Base-by-base conservation (phyloP, 2,329 filamentous ascomycete genomes). In the Septoria petroselini region DNA sequence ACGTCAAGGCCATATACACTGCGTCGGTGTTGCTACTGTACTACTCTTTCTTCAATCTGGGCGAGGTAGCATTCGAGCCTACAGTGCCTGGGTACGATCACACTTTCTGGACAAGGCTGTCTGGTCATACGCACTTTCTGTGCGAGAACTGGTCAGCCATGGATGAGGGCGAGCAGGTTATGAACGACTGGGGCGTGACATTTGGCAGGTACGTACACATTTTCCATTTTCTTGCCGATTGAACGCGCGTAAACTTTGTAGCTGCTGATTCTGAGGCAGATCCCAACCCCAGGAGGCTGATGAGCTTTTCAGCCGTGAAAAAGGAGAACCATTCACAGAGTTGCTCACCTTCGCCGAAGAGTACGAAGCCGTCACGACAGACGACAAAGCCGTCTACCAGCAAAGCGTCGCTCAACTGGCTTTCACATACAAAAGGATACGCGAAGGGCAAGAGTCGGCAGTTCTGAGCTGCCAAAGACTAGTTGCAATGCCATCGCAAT, bases 401-500 rank as follows among this genome's bases (percentile, higher is more conserved):
- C 44, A 58, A 31, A 48, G 53, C 14, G 40, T 62, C 15, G 56
- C 49, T 33, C 62, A 61, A 25, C 47, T 62, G 5, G 60, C 61
- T 3, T 33, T 56, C 12, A 50, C 61, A 31, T 57, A 59, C 58
- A 61, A 55, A 31, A 53, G 53, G 38, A 58, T 62, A 17, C 18
- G 35, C 2, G 49, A 60, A n/a, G 33, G 42, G 7, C 51, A 17
- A 14, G 61, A 63, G 21, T n/a, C 45, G 21, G 34, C 55, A 6
- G 27, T 61, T 7, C 50, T 46, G 12, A 58, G 53, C 6, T 63
- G 54, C 27, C 52, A 59, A 15, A 53, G 60, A 8, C 48, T 63
- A 14, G 45, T 61, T 12, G 60, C 61, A 5, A 57, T 62, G 56
- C 55, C 62, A 15, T 58, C 61, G 8, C 41, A 59, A n/a, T 44